Base-by-base conservation (phyloP, 176 grass and related monocot species). In the Aechmea fasciata region DNA sequence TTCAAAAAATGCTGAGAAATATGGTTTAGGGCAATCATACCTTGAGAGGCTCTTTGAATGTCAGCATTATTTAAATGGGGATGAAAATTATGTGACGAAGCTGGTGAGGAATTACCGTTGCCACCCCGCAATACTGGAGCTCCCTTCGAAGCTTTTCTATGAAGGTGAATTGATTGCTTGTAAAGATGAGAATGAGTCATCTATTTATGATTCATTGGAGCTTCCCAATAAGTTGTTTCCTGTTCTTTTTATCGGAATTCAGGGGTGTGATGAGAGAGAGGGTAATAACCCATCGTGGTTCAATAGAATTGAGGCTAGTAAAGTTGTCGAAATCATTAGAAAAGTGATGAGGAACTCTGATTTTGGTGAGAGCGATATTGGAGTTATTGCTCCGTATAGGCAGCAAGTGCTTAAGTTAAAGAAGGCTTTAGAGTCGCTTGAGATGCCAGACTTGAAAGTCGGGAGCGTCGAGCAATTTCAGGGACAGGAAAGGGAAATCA, bases 241-340 rank as follows among this genome's bases (percentile, higher is more conserved):
- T 61, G 83, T 92, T 70, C 85, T 97, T 76, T 97, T 97, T 72
- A 13, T 97, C 48, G 93, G 93, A 68, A 96, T 96, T 73, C 93
- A 97, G 71, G 89, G 93, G 29, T 92, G 86, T 0, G 93, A 97
- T 83, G 93, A 97, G 71, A 85, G 93, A 77, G 93, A 97, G 79
- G 93, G 89, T n/a, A 92, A 69, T 65, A 97, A 97, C 29, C 93
- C 93, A 50, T 92, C 88, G 53, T 92, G 93, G 93, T 92, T 97
- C 57, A 97, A 97, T 77, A 86, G 93, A 68, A 92, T 90, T 48
- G 86, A 97, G 74, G 86, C 85, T 13, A 97, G 93, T 57, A 97
- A 97, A 80, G 89, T 92, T 17, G 84, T 92, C 65, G 85, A 72
- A 29, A 80, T 97, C 68, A 87, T 90, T 75, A 85, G 84, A 51